A percentile compares a stretch with the other conserved stretches of the same genome.
phyloP scores from a whole-genome alignment of 371 early-diverging fungal genomes.

The Zychaea mexicana region DNA sequence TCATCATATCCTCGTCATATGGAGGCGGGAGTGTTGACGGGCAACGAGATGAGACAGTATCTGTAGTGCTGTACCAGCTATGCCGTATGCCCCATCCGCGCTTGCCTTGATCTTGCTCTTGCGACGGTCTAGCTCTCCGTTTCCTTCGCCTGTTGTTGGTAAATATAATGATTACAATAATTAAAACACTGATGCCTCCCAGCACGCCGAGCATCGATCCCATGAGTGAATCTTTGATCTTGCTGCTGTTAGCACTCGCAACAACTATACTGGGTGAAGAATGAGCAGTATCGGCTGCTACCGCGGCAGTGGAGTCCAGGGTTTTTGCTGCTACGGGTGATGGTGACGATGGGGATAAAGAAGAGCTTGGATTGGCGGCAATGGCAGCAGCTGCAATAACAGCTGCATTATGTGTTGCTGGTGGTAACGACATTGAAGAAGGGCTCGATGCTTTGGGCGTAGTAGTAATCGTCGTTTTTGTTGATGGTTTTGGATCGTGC shows the following conservation, averaged over 20 bases:
- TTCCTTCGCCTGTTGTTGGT: neutral
- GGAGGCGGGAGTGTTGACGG: conserved; percentile 12
- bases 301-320: no score
- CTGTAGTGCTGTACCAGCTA: conserved; percentile 8
- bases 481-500: neutral
- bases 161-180: neutral
- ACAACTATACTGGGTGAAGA: neutral
- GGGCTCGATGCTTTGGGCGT: conserved; percentile 3
- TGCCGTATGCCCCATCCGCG: conserved; percentile 13
- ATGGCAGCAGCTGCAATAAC: neutral
- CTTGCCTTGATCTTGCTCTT: neutral
- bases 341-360: no score
- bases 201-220: conserved; percentile 7
- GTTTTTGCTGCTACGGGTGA: no score
- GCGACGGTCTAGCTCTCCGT: neutral
- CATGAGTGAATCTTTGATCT: conserved; percentile 2
- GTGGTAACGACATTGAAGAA: no score
- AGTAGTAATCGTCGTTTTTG: no score
- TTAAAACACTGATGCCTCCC: conserved; percentile 9
- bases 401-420: no score
- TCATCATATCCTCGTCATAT: conserved; percentile 1
- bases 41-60: conserved; percentile 1
- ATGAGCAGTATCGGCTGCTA: neutral
- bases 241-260: neutral
- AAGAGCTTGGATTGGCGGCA: neutral